A percentile compares a stretch with the other conserved stretches of the same genome.
phyloP scores from a whole-genome alignment of 2,329 filamentous ascomycete species.

The Aspergillus sp. region DNA sequence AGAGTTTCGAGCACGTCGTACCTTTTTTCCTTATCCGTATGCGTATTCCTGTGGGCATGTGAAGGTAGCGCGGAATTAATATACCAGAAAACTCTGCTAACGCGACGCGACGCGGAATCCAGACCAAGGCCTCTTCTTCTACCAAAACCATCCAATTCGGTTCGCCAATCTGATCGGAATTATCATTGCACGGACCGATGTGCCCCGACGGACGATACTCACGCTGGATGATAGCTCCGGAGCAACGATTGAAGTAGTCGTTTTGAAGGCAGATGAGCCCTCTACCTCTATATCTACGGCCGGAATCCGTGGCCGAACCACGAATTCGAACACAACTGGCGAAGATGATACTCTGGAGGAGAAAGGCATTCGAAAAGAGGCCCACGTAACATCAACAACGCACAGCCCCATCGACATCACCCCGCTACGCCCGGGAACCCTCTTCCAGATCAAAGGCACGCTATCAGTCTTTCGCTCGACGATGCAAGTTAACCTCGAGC shows the following conservation, averaged over 20 bases:
- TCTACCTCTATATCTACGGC: background rate
- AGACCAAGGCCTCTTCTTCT: slow-evolving; percentile 66
- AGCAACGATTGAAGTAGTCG: slow-evolving; percentile 59
- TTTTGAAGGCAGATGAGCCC: slow-evolving; percentile 37
- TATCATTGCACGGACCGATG: slow-evolving; percentile 65
- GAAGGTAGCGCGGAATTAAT: background rate
- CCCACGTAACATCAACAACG: slow-evolving; percentile 33
- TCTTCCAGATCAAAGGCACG: slow-evolving; percentile 62
- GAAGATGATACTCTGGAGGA: slow-evolving; percentile 28
- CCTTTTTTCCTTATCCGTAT: background rate
- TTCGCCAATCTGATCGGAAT: slow-evolving; percentile 74
- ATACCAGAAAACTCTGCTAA: background rate
- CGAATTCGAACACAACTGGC: background rate
- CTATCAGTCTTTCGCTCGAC: slow-evolving; percentile 55
- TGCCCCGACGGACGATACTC: slow-evolving; percentile 57
- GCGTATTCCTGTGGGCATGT: background rate
- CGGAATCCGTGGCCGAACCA: background rate
- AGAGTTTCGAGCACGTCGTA: no score
- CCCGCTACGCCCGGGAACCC: slow-evolving; percentile 53
- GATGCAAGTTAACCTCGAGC: slow-evolving; percentile 60
- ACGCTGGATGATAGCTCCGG: slow-evolving; percentile 67
- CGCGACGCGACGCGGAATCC: background rate
- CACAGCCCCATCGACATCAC: slow-evolving; percentile 51
- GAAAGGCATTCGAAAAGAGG: slow-evolving; percentile 22
- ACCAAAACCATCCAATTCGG: slow-evolving; percentile 74